These are phyloP conservation scores for Senecio squalidus DNA, from an alignment of 140 eudicot species.

Conservation along the genomic window DNA sequence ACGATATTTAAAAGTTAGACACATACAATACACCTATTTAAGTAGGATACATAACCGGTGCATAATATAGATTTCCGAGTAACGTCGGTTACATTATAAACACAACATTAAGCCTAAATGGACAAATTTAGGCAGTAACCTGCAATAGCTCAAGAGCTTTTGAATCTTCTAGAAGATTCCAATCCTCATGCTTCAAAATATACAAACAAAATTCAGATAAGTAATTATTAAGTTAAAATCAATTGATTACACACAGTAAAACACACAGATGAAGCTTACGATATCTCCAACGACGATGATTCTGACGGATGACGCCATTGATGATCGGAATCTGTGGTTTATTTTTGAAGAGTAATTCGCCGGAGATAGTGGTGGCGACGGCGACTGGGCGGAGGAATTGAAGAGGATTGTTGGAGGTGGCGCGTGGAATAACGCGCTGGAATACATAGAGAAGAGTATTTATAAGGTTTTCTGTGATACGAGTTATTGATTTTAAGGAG, in stretches of 20 bases:
- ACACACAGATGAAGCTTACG: constrained; percentile 38
- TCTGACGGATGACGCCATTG: constrained; percentile 62
- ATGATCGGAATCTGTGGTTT: constrained; percentile 22
- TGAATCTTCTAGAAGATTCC: constrained; percentile 74
- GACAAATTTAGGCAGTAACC: constrained; percentile 28
- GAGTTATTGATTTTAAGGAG: too few relatives aligned
- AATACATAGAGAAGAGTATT: constrained; percentile 24
- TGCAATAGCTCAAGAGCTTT: constrained; percentile 69
- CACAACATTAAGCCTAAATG: background rate
- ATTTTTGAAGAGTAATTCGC: constrained; percentile 2
- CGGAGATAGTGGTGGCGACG: constrained; percentile 20
- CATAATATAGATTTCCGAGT: too few relatives aligned
- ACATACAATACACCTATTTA: too few relatives aligned
- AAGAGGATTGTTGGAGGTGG: constrained; percentile 21
- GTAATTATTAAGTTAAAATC: background rate
- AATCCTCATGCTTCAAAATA: constrained; percentile 77
- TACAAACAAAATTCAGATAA: background rate
- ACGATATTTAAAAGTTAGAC: too few relatives aligned
- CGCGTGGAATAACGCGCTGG: constrained; percentile 50
- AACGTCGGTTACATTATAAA: too few relatives aligned
- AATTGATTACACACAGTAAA: background rate
- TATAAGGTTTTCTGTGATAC: too few relatives aligned
- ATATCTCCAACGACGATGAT: constrained; percentile 88
- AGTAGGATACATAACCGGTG: too few relatives aligned
- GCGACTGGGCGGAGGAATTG: constrained; percentile 10